Percentiles rank a stretch among this genome's conserved stretches.
Evolutionary conservation across 108 stramenopile genomes (phyloP).

Genomic region (Nitzschia sp.): DNA sequence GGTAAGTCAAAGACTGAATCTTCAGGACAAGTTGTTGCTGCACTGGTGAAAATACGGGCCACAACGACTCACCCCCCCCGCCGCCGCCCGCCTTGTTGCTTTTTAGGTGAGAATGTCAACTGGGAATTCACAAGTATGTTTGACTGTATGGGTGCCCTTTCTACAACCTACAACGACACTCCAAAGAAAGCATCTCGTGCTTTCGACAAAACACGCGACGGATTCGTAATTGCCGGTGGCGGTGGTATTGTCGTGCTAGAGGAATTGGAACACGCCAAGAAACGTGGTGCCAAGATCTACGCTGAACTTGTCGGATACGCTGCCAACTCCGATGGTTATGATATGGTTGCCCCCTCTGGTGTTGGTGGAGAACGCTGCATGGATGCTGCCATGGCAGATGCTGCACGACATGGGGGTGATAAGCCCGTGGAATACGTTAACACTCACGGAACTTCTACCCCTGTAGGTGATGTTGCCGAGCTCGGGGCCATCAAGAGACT

Average conservation of each 20-base stretch:
- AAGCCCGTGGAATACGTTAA: slow-evolving; percentile 94
- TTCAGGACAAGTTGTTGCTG: neutral
- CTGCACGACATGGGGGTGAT: slow-evolving; percentile 49
- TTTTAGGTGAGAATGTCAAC: slow-evolving; percentile 86
- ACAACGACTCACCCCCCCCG: too few species aligned
- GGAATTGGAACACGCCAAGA: slow-evolving; percentile 95
- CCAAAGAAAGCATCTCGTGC: slow-evolving; percentile 89
- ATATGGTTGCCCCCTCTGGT: slow-evolving; percentile 98
- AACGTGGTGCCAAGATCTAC: slow-evolving; percentile 94
- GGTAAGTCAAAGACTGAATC: too few species aligned
- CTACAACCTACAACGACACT: slow-evolving; percentile 87
- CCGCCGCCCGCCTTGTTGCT: too few species aligned
- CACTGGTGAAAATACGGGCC: neutral
- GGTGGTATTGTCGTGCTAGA: slow-evolving; percentile 96
- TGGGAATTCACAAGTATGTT: slow-evolving; percentile 94
- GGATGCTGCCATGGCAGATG: slow-evolving; percentile 88
- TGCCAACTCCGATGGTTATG: slow-evolving; percentile 98
- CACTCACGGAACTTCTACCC: slow-evolving; percentile 99
- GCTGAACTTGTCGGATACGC: slow-evolving; percentile 97
- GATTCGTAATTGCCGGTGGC: slow-evolving; percentile 99
- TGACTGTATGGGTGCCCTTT: slow-evolving; percentile 95
- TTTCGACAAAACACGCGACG: slow-evolving; percentile 96
- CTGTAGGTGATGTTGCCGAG: slow-evolving; percentile 95
- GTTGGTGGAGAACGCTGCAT: slow-evolving; percentile 94
- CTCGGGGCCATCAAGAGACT: slow-evolving; percentile 90